These are phyloP conservation scores for Hanseniaspora uvarum DNA, from an alignment of 1,139 yeast genomes.

Conservation along the genomic window DNA sequence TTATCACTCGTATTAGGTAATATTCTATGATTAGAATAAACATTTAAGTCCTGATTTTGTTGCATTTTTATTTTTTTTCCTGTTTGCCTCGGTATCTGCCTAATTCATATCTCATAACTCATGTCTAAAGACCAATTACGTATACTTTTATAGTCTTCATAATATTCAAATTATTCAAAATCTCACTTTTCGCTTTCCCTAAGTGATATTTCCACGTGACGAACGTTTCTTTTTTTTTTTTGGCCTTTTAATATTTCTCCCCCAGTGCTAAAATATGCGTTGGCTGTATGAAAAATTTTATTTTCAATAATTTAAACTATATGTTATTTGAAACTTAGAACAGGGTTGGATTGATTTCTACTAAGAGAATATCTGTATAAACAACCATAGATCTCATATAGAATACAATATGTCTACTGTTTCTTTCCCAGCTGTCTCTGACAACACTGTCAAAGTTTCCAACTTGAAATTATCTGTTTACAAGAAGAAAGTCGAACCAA, in stretches of 20 bases:
- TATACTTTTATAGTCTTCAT: too few relatives aligned
- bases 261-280: not conserved
- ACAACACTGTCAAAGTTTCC: constrained; percentile 43
- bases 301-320: not conserved
- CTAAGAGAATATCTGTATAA: too few relatives aligned
- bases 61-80: constrained; percentile 22
- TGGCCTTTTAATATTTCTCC: not conserved
- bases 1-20: constrained; percentile 31
- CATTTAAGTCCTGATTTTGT: constrained; percentile 50
- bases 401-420: not conserved
- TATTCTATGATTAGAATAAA: constrained; percentile 47
- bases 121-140: too few relatives aligned
- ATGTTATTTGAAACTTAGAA: too few relatives aligned
- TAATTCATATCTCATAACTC: too few relatives aligned
- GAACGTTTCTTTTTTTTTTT: not conserved
- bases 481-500: constrained; percentile 78
- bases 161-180: too few relatives aligned
- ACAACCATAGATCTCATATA: too few relatives aligned
- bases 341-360: too few relatives aligned
- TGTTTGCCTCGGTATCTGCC: not conserved
- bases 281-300: not conserved
- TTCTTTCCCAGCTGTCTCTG: constrained; percentile 32
- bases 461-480: constrained; percentile 42
- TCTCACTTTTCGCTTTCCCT: too few relatives aligned
- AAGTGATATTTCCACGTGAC: not conserved